Evolutionary conservation across 805 yeast species (phyloP).

Genomic region (Schwanniomyces occidentalis): DNA sequence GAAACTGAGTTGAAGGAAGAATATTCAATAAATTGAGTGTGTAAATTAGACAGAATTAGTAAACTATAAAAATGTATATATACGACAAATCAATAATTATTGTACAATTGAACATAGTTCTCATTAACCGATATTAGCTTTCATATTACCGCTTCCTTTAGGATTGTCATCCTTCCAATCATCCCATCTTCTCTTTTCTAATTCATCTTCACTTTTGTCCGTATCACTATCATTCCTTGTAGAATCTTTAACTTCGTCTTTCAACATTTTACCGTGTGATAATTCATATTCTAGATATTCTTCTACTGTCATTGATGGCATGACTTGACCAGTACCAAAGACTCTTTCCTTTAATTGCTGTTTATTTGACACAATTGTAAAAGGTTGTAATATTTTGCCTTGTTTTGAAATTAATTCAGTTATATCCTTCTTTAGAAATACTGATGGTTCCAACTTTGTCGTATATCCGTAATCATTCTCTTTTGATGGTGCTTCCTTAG

Average conservation of each 20-base stretch:
- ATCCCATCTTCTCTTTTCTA: constrained; percentile 87
- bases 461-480: constrained; percentile 52
- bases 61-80: too few relatives aligned
- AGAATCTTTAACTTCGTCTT: constrained; percentile 41
- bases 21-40: too few relatives aligned
- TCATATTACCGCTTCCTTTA: constrained; percentile 88
- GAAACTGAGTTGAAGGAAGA: constrained; percentile 26
- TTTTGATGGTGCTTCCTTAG: constrained; percentile 7
- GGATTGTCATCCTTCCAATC: constrained; percentile 85
- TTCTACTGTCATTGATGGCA: constrained; percentile 94
- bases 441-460: constrained; percentile 57
- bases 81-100: too few relatives aligned
- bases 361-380: constrained; percentile 61
- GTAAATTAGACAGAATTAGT: too few relatives aligned
- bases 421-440: constrained; percentile 24
- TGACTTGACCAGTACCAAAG: constrained; percentile 85
- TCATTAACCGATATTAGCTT: constrained; percentile 37
- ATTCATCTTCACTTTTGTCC: constrained; percentile 67
- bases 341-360: constrained; percentile 64
- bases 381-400: constrained; percentile 84
- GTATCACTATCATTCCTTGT: constrained; percentile 37
- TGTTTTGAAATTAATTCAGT: constrained; percentile 54
- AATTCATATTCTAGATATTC: constrained; percentile 86
- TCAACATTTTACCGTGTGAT: constrained; percentile 77
- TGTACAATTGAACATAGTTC: background rate